Conservation (phyloP, 2,329 filamentous ascomycete species). For the Lanzia echinophila region DNA sequence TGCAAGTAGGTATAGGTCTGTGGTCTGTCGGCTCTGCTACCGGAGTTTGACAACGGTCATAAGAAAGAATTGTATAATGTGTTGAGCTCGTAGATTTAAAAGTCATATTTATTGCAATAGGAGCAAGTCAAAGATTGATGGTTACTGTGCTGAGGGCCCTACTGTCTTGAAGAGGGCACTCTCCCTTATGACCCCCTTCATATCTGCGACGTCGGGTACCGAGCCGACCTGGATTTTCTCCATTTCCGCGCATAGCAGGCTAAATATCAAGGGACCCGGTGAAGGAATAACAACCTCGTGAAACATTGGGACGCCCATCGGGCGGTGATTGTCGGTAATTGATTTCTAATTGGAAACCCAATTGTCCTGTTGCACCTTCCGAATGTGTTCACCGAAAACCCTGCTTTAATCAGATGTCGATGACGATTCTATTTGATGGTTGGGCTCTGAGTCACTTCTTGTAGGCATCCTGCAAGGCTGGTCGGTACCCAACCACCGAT, state of each 20-base stretch:
- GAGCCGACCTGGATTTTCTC: not conserved
- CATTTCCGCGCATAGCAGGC: too few relatives aligned
- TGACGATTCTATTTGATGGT: not conserved
- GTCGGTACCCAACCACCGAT: not conserved
- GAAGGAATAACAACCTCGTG: not conserved
- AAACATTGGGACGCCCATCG: not conserved
- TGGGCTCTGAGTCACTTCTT: not conserved
- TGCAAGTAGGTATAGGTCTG: not conserved
- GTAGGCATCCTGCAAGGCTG: slow-evolving; percentile 1
- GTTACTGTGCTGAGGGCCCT: too few relatives aligned
- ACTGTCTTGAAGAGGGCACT: too few relatives aligned
- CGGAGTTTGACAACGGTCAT: not conserved
- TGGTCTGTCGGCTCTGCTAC: not conserved
- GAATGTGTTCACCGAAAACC: not conserved
- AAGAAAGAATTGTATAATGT: too few relatives aligned
- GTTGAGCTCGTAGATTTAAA: too few relatives aligned
- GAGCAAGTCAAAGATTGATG: too few relatives aligned
- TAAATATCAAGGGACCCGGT: not conserved
- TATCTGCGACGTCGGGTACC: too few relatives aligned
- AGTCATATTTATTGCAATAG: too few relatives aligned
- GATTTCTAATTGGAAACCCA: not conserved
- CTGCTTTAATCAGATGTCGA: not conserved
- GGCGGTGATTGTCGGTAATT: not conserved
- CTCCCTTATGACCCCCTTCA: too few relatives aligned
- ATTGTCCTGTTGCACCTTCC: not conserved